phyloP scores from a whole-genome alignment of 345 rosid genomes.

The Populus euphratica region DNA sequence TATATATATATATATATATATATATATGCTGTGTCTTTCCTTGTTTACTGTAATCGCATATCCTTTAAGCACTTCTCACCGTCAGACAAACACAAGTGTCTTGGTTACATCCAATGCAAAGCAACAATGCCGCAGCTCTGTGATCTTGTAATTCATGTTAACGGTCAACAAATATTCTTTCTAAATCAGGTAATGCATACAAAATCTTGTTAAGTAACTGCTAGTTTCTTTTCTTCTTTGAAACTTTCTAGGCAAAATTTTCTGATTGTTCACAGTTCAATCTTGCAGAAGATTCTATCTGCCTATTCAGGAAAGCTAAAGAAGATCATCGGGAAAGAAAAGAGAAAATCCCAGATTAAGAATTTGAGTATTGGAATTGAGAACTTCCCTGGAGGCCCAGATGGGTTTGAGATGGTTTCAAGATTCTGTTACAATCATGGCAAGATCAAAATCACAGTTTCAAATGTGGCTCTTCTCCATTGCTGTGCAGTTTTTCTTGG shows the following conservation, averaged over 20 bases:
- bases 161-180: slow-evolving; percentile 47
- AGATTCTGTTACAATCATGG: slow-evolving; percentile 69
- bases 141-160: slow-evolving; percentile 46
- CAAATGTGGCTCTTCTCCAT: slow-evolving; percentile 52
- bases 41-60: not conserved
- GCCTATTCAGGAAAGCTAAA: slow-evolving; percentile 52
- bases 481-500: slow-evolving; percentile 62
- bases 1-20: not conserved
- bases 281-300: slow-evolving; percentile 49
- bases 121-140: slow-evolving; percentile 43
- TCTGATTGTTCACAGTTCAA: not conserved
- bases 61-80: not conserved
- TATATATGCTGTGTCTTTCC: not conserved
- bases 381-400: slow-evolving; percentile 63
- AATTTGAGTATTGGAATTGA: slow-evolving; percentile 34
- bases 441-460: slow-evolving; percentile 41
- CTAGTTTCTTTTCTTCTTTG: not conserved
- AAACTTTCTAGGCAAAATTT: not conserved
- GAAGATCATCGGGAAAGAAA: slow-evolving; percentile 49
- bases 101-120: not conserved
- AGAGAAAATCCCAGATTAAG: slow-evolving; percentile 41
- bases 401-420: slow-evolving; percentile 62
- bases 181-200: slow-evolving; percentile 44
- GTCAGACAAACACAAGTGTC: not conserved
- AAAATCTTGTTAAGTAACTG: not conserved